Evolutionary conservation across 2,329 filamentous ascomycete species (phyloP).

Genomic region (Pezicula rhizophila): DNA sequence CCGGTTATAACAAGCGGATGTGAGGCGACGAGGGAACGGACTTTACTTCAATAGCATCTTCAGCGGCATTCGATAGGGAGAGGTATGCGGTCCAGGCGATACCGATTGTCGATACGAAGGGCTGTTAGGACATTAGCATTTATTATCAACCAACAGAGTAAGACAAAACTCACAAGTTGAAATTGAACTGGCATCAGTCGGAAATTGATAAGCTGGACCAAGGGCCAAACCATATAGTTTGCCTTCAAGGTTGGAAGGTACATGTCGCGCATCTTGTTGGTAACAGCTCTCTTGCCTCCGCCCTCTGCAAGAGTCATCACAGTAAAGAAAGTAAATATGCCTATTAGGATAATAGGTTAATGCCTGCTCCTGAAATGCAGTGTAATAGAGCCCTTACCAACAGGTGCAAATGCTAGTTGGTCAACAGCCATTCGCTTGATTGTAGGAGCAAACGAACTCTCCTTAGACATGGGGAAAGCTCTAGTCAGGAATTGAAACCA

Average conservation of each 20-base stretch:
- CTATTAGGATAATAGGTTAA: slow-evolving; percentile 28
- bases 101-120: slow-evolving; percentile 91
- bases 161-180: slow-evolving; percentile 69
- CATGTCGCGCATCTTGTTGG: slow-evolving; percentile 84
- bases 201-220: slow-evolving; percentile 96
- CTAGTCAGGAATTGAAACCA: slow-evolving; percentile 87
- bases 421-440: slow-evolving; percentile 89
- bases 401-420: slow-evolving; percentile 86
- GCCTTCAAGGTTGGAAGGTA: slow-evolving; percentile 92
- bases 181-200: slow-evolving; percentile 90
- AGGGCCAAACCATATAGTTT: slow-evolving; percentile 92
- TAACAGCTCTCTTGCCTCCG: slow-evolving; percentile 72
- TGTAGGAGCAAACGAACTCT: slow-evolving; percentile 65
- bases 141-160: neutral
- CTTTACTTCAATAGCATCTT: slow-evolving; percentile 34
- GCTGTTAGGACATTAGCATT: slow-evolving; percentile 44
- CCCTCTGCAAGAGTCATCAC: slow-evolving; percentile 96
- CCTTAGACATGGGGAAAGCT: slow-evolving; percentile 80
- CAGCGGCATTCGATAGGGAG: slow-evolving; percentile 81
- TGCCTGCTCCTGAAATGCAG: neutral
- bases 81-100: slow-evolving; percentile 98
- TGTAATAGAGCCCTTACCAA: slow-evolving; percentile 48
- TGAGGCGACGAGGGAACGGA: slow-evolving; percentile 27
- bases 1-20: slow-evolving; percentile 25
- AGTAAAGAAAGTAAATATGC: slow-evolving; percentile 83